phyloP scores from a whole-genome alignment of 2,329 filamentous ascomycete species.

The Phaeosphaeria sp. region DNA sequence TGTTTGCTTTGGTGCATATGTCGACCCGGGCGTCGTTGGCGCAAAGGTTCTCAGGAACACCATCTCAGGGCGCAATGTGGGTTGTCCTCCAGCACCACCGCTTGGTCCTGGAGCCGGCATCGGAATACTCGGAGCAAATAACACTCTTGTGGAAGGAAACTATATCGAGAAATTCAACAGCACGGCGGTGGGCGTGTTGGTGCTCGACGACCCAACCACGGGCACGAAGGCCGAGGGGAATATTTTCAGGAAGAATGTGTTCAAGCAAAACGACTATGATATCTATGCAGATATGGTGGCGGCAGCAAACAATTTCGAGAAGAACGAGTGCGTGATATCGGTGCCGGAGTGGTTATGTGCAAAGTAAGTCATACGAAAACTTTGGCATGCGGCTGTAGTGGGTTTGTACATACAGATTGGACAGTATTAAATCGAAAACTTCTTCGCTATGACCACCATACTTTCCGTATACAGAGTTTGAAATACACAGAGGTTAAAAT shows the following conservation, averaged over 20 bases:
- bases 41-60: conserved; percentile 15
- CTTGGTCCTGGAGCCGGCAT: conserved; percentile 9
- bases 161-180: conserved; percentile 6
- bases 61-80: conserved; percentile 5
- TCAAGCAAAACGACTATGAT: neutral
- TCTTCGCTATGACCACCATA: neutral
- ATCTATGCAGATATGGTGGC: neutral
- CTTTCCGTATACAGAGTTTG: neutral
- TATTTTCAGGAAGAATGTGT: neutral
- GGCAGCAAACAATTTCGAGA: neutral
- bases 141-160: conserved; percentile 16
- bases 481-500: too few relatives aligned
- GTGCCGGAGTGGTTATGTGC: neutral
- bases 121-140: conserved; percentile 7
- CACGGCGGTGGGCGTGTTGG: conserved; percentile 6
- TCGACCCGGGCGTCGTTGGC: conserved; percentile 15
- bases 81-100: neutral
- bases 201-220: conserved; percentile 3
- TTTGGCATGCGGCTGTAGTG: neutral
- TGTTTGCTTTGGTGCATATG: conserved; percentile 14
- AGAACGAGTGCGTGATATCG: neutral
- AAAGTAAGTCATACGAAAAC: neutral
- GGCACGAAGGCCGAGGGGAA: conserved; percentile 9
- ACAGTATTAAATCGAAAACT: neutral
- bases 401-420: neutral